Base-by-base conservation (phyloP, 2,329 filamentous ascomycete genomes). In the Talaromyces pinophilus region DNA sequence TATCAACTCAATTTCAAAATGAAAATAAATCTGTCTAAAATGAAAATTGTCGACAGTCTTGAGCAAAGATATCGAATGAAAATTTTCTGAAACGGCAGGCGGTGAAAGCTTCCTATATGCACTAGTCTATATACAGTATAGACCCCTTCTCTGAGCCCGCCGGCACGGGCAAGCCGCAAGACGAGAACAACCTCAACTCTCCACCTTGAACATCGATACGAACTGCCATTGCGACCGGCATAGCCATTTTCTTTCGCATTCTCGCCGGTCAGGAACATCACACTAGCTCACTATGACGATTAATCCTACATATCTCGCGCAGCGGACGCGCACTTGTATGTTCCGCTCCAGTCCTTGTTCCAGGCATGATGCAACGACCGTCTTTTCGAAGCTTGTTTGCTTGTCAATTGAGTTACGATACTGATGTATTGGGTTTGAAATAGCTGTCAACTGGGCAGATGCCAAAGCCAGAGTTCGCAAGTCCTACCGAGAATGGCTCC, bases 401-500 rank as follows among this genome's bases (percentile, higher is more conserved):
- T 35, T 63, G 35, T 44, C 25, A 25, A 44, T 63, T 55, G 61
- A 55, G 4, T 10, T 8, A 30, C 64, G 68, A 66, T 67, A 48
- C 50, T 57, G 52, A 66, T 15, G 5, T 59, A 69, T 57, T 65
- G 68, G 66, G 70, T 70, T 71, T 70, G 62, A 42, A 71, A 76
- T 79, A 97, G 94, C 94, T 78, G 84, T 87, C 83, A 96, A 90
- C 85, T 97, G 92, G 93, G 78, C 82, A 74, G 93, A 98, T 85
- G 94, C 94, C 75, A 92, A 91, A 82, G 85, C 84, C 79, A 88
- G 94, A 85, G 95, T 97, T 71, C 82, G 97, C 73, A 88, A 88
- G 77, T 90, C 92, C 74, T 99, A 99, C 84, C 87, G 95, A 79
- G 90, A 94, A 84, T 99, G 95, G 95, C 87, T 98, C 74, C 90